These are phyloP conservation scores for Eucalyptus camaldulensis DNA, from an alignment of 345 rosid species.

Conservation along the genomic window DNA sequence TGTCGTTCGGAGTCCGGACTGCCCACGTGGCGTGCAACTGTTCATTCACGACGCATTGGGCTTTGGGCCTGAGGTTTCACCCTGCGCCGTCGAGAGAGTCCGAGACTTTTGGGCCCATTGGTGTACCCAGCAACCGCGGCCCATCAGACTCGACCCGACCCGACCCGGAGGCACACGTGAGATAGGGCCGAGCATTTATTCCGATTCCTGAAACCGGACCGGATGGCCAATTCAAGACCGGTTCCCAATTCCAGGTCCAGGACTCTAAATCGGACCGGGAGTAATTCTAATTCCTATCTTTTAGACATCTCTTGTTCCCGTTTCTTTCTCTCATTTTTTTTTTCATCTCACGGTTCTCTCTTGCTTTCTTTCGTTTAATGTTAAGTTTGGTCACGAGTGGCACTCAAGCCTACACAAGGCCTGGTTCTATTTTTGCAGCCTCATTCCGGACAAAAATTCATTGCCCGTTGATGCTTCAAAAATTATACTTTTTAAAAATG, in stretches of 20 bases:
- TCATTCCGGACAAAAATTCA: too few relatives aligned
- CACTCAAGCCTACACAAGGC: too few relatives aligned
- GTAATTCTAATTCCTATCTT: not conserved
- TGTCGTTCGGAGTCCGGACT: not conserved
- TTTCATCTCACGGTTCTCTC: too few relatives aligned
- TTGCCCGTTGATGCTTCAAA: fast-evolving
- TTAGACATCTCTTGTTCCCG: not conserved
- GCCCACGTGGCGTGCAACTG: not conserved
- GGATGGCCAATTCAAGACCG: not conserved
- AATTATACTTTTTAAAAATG: fast-evolving
- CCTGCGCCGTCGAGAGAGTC: not conserved
- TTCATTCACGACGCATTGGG: not conserved
- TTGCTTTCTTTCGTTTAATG: fast-evolving
- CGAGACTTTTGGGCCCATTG: not conserved
- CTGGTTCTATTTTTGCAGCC: too few relatives aligned
- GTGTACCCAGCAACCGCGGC: not conserved
- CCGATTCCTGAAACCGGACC: not conserved
- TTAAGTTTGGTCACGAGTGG: too few relatives aligned
- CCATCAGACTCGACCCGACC: not conserved
- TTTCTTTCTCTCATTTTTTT: too few relatives aligned
- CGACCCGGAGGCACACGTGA: fast-evolving
- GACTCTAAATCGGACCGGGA: not conserved
- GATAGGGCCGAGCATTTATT: not conserved
- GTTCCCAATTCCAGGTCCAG: not conserved
- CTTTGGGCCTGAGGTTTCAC: not conserved